Evolutionary conservation across 1,284 basidiomycete genomes (phyloP).

Genomic region (Porogramme epimiltina): DNA sequence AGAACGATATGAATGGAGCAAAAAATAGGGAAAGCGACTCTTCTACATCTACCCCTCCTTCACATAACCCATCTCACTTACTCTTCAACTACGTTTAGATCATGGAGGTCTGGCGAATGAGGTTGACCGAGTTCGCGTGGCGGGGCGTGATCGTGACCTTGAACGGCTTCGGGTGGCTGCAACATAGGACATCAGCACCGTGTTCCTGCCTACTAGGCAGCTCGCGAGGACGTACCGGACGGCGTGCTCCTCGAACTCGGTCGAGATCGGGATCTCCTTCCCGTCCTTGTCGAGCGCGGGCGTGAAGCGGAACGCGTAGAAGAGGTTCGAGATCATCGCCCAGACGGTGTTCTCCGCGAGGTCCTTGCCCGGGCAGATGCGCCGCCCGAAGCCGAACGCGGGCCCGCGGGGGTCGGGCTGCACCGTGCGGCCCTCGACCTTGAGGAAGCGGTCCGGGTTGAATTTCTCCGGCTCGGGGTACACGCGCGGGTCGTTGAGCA

Average conservation of each 20-base stretch:
- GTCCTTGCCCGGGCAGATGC: slow-evolving; percentile 49
- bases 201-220: too few species aligned
- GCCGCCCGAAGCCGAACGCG: slow-evolving; percentile 48
- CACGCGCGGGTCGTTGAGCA: slow-evolving; percentile 25
- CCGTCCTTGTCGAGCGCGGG: slow-evolving; percentile 27
- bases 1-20: too few species aligned
- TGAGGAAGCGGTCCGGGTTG: slow-evolving; percentile 27
- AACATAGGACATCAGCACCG: not conserved
- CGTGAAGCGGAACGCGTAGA: slow-evolving; percentile 45
- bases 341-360: slow-evolving; percentile 45
- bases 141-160: not conserved
- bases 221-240: not conserved
- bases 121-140: not conserved
- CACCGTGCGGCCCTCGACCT: slow-evolving; percentile 13
- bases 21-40: too few species aligned
- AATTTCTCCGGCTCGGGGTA: slow-evolving; percentile 26
- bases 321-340: slow-evolving; percentile 42
- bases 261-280: slow-evolving; percentile 40
- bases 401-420: slow-evolving; percentile 39
- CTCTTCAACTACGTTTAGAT: too few species aligned
- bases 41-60: too few species aligned
- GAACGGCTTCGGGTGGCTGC: not conserved
- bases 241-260: slow-evolving; percentile 41
- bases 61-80: too few species aligned
- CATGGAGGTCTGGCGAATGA: not conserved